Evolutionary conservation across 345 rosid genomes (phyloP), one percentile per base, ranked within the genome.

Genomic region (Hibiscus trionum): DNA sequence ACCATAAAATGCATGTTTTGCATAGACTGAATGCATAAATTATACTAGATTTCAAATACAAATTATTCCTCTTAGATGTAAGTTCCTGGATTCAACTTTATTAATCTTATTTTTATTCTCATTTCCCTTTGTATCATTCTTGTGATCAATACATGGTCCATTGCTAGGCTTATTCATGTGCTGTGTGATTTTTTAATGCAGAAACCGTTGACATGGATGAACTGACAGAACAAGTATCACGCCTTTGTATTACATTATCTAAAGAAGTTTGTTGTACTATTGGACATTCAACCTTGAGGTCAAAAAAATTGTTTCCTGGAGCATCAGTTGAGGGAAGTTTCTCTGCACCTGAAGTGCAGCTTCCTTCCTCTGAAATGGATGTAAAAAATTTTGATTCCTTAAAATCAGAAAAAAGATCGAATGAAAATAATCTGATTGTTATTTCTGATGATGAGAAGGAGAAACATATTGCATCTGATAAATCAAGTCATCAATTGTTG

Each of bases 391-490:
- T 65, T 72, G 87, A 80, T 61, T 73, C 83, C 42, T 62, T 67
- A 56, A 50, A 70, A 72, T 66, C 72, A 57, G 67, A 72, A 65
- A 77, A 79, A 46, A 72, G 24, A 42, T 65, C 16, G 56, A 78
- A 76, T 59, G 76, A 72, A 73, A 55, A 70, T 65, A 50, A 70
- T 49, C 31, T 82, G 62, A 71, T 86, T 76, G 70, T 83, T 74
- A 79, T 88, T 73, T 88, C 90, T 16, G 90, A 90, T 81, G 90
- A 90, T 56, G 96, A 82, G 79, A 70, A 59, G 42, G 88, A 87
- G 77, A 75, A 69, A 74, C 74, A 77, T 42, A 78, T 72, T 70
- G 78, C 60, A 77, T 73, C 89, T 39, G 37, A 17, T 61, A 69
- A 85, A 66, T 67, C 78, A 76, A 79, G 76, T 72, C 77, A 47